Conservation (phyloP, 179 eudicot genomes). For the Beta lomatogona region DNA sequence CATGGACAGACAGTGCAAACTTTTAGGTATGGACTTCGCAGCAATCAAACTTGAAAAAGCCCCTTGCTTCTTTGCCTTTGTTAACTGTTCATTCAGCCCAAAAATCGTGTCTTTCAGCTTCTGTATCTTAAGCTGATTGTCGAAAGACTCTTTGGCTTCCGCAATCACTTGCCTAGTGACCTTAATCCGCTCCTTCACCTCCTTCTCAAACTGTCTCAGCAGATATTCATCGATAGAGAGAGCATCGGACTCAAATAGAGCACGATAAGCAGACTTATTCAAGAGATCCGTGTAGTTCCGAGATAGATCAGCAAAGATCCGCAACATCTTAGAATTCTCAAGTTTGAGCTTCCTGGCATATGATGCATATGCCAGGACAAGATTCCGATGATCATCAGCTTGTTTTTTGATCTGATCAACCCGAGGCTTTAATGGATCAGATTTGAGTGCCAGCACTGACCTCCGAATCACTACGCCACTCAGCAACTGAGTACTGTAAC, state of each 20-base stretch:
- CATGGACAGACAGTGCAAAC: constrained; percentile 85
- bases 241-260: constrained; percentile 53
- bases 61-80: constrained; percentile 89
- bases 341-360: constrained; percentile 95
- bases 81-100: constrained; percentile 70
- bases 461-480: constrained; percentile 49
- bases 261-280: constrained; percentile 47
- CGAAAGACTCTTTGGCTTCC: constrained; percentile 88
- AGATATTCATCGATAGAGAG: constrained; percentile 57
- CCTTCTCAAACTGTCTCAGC: constrained; percentile 81
- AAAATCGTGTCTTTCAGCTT: constrained; percentile 89
- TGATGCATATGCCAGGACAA: constrained; percentile 75
- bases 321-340: constrained; percentile 80
- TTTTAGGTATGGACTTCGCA: constrained; percentile 91
- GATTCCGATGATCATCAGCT: constrained; percentile 76
- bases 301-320: constrained; percentile 71
- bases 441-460: constrained; percentile 67
- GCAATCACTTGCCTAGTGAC: constrained; percentile 74
- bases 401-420: constrained; percentile 87
- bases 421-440: constrained; percentile 86
- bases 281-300: constrained; percentile 70
- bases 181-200: constrained; percentile 88
- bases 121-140: constrained; percentile 90
- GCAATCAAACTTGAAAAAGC: constrained; percentile 95
- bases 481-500: constrained; percentile 26